These are phyloP conservation scores for Fraxinus dipetala DNA, from an alignment of 305 asterid genomes.

Conservation along the genomic window DNA sequence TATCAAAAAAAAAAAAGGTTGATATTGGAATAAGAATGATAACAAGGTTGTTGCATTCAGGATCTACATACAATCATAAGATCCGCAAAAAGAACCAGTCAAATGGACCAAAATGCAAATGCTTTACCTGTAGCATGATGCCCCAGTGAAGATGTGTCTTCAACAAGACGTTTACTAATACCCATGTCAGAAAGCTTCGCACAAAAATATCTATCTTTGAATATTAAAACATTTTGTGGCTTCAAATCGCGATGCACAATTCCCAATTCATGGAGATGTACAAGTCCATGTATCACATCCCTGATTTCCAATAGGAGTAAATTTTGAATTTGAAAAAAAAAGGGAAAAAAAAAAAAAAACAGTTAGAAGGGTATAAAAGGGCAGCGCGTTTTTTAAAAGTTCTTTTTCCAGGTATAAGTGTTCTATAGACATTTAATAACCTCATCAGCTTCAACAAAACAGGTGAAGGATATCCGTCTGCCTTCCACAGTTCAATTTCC, in stretches of 20 bases:
- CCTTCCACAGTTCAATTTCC: constrained; percentile 54
- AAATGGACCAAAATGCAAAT: constrained; percentile 12
- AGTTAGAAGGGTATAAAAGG: constrained; percentile 17
- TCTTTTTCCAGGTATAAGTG: constrained; percentile 1
- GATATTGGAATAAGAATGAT: constrained; percentile 4
- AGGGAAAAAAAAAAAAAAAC: background rate
- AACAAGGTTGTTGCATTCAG: constrained; percentile 4
- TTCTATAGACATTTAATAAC: constrained; percentile 34
- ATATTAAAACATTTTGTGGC: constrained; percentile 82
- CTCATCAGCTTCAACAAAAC: constrained; percentile 73
- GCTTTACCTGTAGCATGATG: constrained; percentile 72
- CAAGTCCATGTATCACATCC: constrained; percentile 79
- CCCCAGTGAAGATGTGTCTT: constrained; percentile 76
- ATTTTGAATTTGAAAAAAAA: background rate
- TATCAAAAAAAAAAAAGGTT: background rate
- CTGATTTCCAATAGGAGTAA: constrained; percentile 38
- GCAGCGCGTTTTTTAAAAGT: background rate
- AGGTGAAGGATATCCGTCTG: constrained; percentile 71
- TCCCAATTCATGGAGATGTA: constrained; percentile 85
- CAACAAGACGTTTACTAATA: constrained; percentile 80
- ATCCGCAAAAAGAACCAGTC: background rate
- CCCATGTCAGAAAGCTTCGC: constrained; percentile 99
- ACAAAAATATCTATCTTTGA: constrained; percentile 50
- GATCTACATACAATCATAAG: constrained; percentile 5
- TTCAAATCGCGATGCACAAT: constrained; percentile 88